phyloP scores from a whole-genome alignment of 441 rosid genomes.

The Biscutella laevigata region DNA sequence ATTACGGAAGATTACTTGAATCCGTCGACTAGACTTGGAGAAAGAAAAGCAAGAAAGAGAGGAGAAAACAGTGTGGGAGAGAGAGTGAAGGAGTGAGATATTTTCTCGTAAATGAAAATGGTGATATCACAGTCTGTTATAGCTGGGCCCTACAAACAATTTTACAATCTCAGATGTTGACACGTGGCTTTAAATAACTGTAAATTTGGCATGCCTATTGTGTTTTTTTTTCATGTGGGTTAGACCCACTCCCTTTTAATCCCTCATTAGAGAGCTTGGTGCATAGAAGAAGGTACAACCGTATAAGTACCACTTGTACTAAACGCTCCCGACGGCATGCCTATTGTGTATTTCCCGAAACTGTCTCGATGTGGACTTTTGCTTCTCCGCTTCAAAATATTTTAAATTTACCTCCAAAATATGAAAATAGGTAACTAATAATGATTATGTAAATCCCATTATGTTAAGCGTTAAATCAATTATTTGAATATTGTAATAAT shows the following conservation, averaged over 20 bases:
- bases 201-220: not conserved
- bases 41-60: not conserved
- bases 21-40: conserved; percentile 6
- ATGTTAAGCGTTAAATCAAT: conserved; percentile 10
- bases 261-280: too few relatives aligned
- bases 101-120: not conserved
- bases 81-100: conserved; percentile 13
- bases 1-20: conserved; percentile 2
- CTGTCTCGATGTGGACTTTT: not conserved
- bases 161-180: not conserved
- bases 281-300: too few relatives aligned
- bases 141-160: conserved; percentile 1
- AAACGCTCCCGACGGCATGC: too few relatives aligned
- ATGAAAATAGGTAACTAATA: too few relatives aligned
- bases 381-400: not conserved
- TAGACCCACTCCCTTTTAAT: too few relatives aligned
- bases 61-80: conserved; percentile 11
- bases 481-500: conserved; percentile 15
- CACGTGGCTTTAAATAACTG: not conserved
- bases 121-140: conserved; percentile 11
- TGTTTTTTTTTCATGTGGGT: too few relatives aligned
- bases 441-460: too few relatives aligned
- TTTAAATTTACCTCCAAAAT: not conserved
- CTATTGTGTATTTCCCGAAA: not conserved
- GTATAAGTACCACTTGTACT: too few relatives aligned